These are phyloP conservation scores for Limnanthes douglasii DNA, from an alignment of 345 rosid species.

Conservation along the genomic window DNA sequence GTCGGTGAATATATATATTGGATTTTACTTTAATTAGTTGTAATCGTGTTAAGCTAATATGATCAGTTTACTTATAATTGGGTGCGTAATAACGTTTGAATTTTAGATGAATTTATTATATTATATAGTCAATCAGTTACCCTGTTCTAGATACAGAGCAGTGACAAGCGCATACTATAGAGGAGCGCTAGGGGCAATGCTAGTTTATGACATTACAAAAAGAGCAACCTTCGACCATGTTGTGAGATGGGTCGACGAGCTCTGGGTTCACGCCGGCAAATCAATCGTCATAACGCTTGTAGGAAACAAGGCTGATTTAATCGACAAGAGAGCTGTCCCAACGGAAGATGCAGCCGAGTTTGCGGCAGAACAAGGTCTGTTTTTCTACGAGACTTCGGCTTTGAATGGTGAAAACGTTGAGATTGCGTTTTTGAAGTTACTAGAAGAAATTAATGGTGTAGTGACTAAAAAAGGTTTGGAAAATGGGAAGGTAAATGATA, in stretches of 20 bases:
- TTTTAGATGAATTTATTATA: background rate
- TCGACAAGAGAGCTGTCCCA: slow-evolving; percentile 49
- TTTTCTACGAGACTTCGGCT: slow-evolving; percentile 76
- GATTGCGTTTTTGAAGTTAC: slow-evolving; percentile 43
- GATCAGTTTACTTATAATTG: background rate
- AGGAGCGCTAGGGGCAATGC: slow-evolving; percentile 66
- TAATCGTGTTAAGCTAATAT: no score
- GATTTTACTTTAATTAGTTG: no score
- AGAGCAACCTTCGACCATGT: slow-evolving; percentile 52
- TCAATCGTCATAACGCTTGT: slow-evolving; percentile 61
- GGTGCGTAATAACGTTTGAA: background rate
- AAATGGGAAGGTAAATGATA: slow-evolving; percentile 11
- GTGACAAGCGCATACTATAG: slow-evolving; percentile 72
- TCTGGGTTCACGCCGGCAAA: slow-evolving; percentile 68
- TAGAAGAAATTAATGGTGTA: slow-evolving; percentile 40
- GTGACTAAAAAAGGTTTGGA: slow-evolving; percentile 37
- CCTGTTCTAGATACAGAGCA: slow-evolving; percentile 47
- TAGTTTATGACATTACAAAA: slow-evolving; percentile 63
- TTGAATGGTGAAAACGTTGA: slow-evolving; percentile 68
- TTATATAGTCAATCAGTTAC: background rate
- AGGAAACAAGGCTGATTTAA: slow-evolving; percentile 69
- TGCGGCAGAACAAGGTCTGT: slow-evolving; percentile 61
- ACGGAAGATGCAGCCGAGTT: slow-evolving; percentile 65
- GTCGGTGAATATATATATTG: no score
- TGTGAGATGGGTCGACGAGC: slow-evolving; percentile 61